Percentiles rank a stretch among this genome's conserved stretches.
Evolutionary conservation across 768 basidiomycete genomes (phyloP).

Genomic region (Rhodotorula kratochvilovae): DNA sequence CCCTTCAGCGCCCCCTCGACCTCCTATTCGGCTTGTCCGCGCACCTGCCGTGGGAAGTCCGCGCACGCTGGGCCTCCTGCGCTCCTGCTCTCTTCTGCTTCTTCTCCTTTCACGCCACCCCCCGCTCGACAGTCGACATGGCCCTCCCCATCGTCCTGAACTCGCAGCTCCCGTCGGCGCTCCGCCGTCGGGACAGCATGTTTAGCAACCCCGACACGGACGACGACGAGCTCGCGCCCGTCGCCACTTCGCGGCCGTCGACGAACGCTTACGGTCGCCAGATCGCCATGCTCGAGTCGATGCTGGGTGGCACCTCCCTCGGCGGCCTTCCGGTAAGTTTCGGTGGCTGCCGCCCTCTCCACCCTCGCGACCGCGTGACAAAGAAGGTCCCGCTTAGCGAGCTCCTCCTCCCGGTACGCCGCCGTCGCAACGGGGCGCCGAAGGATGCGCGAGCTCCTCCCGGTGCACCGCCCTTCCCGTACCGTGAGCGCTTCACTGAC

Average conservation of each 20-base stretch:
- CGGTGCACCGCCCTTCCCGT: background rate
- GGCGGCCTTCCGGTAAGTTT: background rate
- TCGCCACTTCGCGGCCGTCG: too few species aligned
- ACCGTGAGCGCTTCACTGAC: background rate
- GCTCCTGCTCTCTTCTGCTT: background rate
- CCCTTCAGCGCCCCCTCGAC: too few species aligned
- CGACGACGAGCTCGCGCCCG: background rate
- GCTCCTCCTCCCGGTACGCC: background rate
- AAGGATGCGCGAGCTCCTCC: background rate
- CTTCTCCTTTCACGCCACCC: too few species aligned
- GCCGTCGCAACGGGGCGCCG: background rate
- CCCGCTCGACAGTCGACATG: background rate
- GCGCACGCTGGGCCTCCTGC: too few species aligned
- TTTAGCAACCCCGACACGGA: background rate
- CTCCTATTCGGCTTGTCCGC: too few species aligned
- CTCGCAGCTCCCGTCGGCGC: background rate
- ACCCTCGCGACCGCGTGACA: background rate
- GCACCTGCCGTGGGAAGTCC: too few species aligned
- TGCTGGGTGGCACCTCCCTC: background rate
- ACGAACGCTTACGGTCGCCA: background rate
- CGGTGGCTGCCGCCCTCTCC: background rate
- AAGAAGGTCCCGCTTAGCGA: background rate
- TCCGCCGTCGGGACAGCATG: background rate
- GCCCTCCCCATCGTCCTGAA: background rate
- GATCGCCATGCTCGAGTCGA: background rate